These are phyloP conservation scores for Cordyceps fumosorosea DNA, from an alignment of 2,329 filamentous ascomycete genomes.

Conservation along the genomic window DNA sequence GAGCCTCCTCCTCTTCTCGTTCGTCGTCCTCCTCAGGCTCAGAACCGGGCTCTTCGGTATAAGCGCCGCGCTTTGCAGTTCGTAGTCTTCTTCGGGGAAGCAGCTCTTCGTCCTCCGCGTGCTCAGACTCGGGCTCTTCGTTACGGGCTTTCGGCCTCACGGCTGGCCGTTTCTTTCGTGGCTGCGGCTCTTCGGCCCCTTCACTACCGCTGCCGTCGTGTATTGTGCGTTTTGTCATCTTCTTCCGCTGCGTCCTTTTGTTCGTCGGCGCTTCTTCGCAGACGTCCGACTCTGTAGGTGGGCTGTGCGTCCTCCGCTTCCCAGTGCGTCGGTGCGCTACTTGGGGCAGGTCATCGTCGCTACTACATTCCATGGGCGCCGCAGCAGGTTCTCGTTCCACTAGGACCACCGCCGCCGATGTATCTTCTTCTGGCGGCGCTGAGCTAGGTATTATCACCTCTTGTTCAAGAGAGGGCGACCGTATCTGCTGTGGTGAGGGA, in stretches of 20 bases:
- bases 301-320: constrained; percentile 1
- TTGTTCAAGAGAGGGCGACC: not conserved
- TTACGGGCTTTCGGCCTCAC: not conserved
- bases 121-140: constrained; percentile 4
- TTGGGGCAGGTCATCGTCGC: constrained; percentile 4
- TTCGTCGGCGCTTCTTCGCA: not conserved
- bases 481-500: not conserved
- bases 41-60: not conserved
- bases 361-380: not conserved
- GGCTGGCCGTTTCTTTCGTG: not conserved
- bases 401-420: no score
- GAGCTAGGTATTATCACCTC: constrained; percentile 3
- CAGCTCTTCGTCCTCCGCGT: not conserved
- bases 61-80: not conserved
- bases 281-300: not conserved
- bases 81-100: not conserved
- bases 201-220: not conserved
- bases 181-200: not conserved
- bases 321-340: not conserved
- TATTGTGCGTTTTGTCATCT: not conserved
- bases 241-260: not conserved
- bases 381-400: no score
- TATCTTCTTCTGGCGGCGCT: not conserved
- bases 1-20: not conserved
- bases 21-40: constrained; percentile 1